Evolutionary conservation across 106 monocot species (phyloP).

Genomic region (Phalaenopsis equestris): DNA sequence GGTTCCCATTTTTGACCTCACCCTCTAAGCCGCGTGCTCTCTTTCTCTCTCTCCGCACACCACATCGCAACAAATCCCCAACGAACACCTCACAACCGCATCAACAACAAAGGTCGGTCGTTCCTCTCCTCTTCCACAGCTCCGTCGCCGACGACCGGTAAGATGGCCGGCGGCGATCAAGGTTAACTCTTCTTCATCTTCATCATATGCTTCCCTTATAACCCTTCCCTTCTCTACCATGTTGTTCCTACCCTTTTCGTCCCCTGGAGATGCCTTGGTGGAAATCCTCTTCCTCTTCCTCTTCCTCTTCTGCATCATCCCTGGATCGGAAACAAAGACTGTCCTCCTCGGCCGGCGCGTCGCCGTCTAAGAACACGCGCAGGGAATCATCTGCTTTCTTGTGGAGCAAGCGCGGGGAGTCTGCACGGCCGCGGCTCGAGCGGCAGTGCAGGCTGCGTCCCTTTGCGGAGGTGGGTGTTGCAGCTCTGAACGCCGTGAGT

Average conservation of each 20-base stretch:
- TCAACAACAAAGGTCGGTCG: conserved; percentile 3
- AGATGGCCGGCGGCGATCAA: conserved; percentile 4
- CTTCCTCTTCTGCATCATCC: conserved; percentile 18
- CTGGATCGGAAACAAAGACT: neutral
- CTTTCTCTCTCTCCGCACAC: neutral
- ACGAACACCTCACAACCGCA: neutral
- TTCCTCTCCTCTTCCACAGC: conserved; percentile 5
- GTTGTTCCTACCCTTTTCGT: neutral
- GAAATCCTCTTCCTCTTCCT: conserved; percentile 7
- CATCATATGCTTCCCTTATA: neutral
- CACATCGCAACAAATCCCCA: neutral
- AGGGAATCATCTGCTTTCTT: neutral
- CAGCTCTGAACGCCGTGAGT: neutral
- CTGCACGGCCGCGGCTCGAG: conserved; percentile 17
- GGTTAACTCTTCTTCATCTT: neutral
- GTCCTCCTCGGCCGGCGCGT: conserved; percentile 10
- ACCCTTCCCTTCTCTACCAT: conserved; percentile 9
- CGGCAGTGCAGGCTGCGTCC: conserved; percentile 34
- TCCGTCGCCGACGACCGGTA: neutral
- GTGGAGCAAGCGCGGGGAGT: neutral
- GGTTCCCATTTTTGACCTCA: neutral
- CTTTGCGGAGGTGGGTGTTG: neutral
- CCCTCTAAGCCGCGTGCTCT: neutral
- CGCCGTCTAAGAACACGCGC: conserved; percentile 7
- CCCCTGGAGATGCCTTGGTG: conserved; percentile 18